Base-by-base conservation (phyloP, 73 alveolate genomes). In the Paramecium primaurelia region DNA sequence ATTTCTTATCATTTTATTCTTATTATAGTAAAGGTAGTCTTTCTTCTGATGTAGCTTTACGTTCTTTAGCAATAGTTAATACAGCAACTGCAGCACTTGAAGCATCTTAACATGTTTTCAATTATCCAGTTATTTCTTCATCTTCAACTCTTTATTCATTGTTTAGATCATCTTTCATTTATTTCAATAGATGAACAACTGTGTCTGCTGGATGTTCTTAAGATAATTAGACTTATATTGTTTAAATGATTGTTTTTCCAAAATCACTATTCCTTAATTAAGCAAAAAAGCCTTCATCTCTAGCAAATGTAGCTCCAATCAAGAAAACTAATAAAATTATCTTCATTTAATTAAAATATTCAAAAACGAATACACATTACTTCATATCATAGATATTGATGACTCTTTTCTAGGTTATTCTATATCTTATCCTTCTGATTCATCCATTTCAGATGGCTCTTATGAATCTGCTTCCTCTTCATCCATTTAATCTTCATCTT, bases 71-170 rank as follows among this genome's bases (percentile, higher is more conserved):
- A 11, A 75, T 45, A 32, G 58, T 32, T 30, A 40, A 22, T 10
- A 75, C 59, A 37, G 60, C 88, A 12, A 22, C n/a, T 8, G 88
- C 88, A 32, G 22, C 37, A 75, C 38, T 75, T 34, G 88, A 75
- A 32, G 88, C 58, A 37, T 75, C 88, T 14, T 37, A 37, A 45
- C 88, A 75, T 37, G 88, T 32, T 75, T 30, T 75, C 20, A 75
- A 75, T 34, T 75, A 16, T 16, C 60, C 60, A 22, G 8, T 37
- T 26, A 75, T 10, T 5, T 36, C 88, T 1, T 75, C 88, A 75
- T 75, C 88, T 7, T 75, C 88, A 4, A 37, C 88, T 75, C 88
- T 75, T 37, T 75, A 75, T 75, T 75, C 88, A 75, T 75, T 75
- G 59, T 75, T 75, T n/a, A 75, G 49, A 36, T 75, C 88, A 40